Conservation (phyloP, 371 early-diverging fungal species). For the Apophysomyces ossiformis region DNA sequence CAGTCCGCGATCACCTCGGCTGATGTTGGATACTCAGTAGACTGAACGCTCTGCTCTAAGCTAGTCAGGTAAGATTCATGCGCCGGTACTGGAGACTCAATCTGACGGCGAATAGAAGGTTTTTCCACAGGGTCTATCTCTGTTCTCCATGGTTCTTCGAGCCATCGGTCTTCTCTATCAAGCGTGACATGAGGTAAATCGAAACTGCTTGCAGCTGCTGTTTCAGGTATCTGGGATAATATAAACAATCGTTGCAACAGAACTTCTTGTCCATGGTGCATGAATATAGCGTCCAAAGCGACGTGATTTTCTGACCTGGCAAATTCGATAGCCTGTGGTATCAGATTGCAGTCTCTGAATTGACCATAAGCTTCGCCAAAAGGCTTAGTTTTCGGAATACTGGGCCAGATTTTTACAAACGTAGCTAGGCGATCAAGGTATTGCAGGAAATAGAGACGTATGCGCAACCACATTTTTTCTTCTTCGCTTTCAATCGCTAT, state of each 20-base stretch:
- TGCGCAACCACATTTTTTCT: slow-evolving; percentile 40
- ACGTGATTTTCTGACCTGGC: slow-evolving; percentile 61
- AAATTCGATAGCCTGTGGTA: slow-evolving; percentile 63
- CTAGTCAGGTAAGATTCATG: slow-evolving; percentile 17
- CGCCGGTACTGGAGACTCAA: slow-evolving; percentile 24
- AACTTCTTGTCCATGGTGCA: slow-evolving; percentile 60
- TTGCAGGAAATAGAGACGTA: slow-evolving; percentile 60
- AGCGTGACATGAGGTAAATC: slow-evolving; percentile 44
- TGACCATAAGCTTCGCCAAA: slow-evolving; percentile 44
- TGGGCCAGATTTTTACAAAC: slow-evolving; percentile 59
- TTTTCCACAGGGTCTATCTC: slow-evolving; percentile 32
- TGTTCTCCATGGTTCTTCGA: slow-evolving; percentile 45
- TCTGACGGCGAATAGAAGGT: slow-evolving; percentile 18
- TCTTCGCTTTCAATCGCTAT: slow-evolving; percentile 7
- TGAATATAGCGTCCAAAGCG: slow-evolving; percentile 67
- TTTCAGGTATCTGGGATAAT: slow-evolving; percentile 69
- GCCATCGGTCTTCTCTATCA: slow-evolving; percentile 37
- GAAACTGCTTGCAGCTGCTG: slow-evolving; percentile 54
- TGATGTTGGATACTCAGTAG: slow-evolving; percentile 51
- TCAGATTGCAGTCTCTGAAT: slow-evolving; percentile 72
- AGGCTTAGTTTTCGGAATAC: slow-evolving; percentile 12
- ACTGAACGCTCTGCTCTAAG: slow-evolving; percentile 34
- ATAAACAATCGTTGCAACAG: slow-evolving; percentile 68
- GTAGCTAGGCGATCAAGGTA: slow-evolving; percentile 74
- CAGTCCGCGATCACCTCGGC: slow-evolving; percentile 55